phyloP scores from a whole-genome alignment of 1,284 basidiomycete genomes.

The Peniophora sp. region DNA sequence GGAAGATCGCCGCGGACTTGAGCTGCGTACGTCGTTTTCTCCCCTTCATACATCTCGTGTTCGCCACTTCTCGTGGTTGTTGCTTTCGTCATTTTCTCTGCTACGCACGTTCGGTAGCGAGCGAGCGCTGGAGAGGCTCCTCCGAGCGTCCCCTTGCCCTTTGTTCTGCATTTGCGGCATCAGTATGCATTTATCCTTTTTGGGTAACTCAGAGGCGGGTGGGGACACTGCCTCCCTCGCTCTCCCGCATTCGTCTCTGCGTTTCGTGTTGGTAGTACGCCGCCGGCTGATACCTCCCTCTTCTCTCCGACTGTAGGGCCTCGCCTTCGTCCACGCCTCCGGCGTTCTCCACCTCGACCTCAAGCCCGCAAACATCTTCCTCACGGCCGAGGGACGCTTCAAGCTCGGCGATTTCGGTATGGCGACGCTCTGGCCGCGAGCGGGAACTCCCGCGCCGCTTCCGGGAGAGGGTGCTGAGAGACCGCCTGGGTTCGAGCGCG shows the following conservation, averaged over 20 bases:
- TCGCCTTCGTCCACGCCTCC: slow-evolving; percentile 84
- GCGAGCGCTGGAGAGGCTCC: too few relatives aligned
- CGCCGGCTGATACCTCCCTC: background rate
- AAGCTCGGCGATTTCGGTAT: slow-evolving; percentile 99
- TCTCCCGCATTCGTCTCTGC: too few relatives aligned
- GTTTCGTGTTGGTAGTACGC: slow-evolving; percentile 1
- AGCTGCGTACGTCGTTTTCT: slow-evolving; percentile 59
- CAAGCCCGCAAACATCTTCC: slow-evolving; percentile 96
- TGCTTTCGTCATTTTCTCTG: too few relatives aligned
- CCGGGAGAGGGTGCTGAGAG: slow-evolving; percentile 10
- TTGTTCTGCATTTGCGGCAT: too few relatives aligned
- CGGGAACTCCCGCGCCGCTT: slow-evolving; percentile 13
- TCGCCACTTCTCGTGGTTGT: slow-evolving; percentile 3
- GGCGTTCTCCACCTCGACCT: slow-evolving; percentile 95
- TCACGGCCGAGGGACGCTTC: slow-evolving; percentile 84
- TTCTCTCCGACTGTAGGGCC: slow-evolving; percentile 45
- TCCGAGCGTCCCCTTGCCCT: too few relatives aligned
- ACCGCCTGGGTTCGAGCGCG: slow-evolving; percentile 73
- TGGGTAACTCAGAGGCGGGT: background rate
- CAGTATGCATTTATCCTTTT: background rate
- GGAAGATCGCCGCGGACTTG: slow-evolving; percentile 94
- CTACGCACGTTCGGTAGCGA: too few relatives aligned
- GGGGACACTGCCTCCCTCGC: too few relatives aligned
- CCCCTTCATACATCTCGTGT: slow-evolving; percentile 17
- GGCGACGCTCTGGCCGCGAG: slow-evolving; percentile 80